Evolutionary conservation across 495 filamentous ascomycete species (phyloP).

Genomic region (Neurospora sublineolata): DNA sequence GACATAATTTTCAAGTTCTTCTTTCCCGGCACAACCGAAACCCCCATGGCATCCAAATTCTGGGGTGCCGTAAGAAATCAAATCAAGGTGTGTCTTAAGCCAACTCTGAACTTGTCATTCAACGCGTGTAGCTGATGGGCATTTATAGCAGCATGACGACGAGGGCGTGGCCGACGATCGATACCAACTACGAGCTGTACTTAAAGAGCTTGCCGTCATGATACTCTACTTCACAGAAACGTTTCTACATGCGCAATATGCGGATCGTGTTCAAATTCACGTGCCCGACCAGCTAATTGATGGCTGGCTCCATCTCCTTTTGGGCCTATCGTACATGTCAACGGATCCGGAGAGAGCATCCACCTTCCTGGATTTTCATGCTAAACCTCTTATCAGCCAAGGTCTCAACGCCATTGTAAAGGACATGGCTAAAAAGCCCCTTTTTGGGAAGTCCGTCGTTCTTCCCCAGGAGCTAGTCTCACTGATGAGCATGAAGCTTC

Average conservation of each 20-base stretch:
- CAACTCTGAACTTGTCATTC: not conserved
- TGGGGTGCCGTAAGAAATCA: conserved; percentile 24
- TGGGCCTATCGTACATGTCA: conserved; percentile 13
- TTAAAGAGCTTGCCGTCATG: conserved; percentile 7
- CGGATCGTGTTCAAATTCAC: conserved; percentile 8
- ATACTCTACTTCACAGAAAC: conserved; percentile 17
- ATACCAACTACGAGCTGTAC: not conserved
- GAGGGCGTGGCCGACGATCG: not conserved
- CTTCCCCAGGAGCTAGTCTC: conserved; percentile 25
- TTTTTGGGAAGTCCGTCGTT: conserved; percentile 22
- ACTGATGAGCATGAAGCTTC: conserved; percentile 21
- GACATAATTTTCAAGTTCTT: conserved; percentile 27
- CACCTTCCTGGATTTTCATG: not conserved
- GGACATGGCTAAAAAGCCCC: conserved; percentile 18
- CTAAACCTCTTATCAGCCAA: not conserved
- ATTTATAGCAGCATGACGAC: not conserved
- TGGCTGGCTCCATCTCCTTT: conserved; percentile 24
- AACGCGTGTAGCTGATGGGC: not conserved
- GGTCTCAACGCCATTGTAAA: not conserved
- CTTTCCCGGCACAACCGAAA: conserved; percentile 12
- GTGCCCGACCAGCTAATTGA: conserved; percentile 19
- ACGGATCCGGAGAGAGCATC: not conserved
- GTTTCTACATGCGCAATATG: conserved; percentile 7
- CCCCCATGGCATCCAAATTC: conserved; percentile 20
- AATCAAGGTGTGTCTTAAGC: conserved; percentile 11